Percentiles rank a stretch among this genome's conserved stretches.
These are phyloP conservation scores for Sporisorium exsertum DNA, from an alignment of 1,284 basidiomycete genomes.

Conservation along the genomic window DNA sequence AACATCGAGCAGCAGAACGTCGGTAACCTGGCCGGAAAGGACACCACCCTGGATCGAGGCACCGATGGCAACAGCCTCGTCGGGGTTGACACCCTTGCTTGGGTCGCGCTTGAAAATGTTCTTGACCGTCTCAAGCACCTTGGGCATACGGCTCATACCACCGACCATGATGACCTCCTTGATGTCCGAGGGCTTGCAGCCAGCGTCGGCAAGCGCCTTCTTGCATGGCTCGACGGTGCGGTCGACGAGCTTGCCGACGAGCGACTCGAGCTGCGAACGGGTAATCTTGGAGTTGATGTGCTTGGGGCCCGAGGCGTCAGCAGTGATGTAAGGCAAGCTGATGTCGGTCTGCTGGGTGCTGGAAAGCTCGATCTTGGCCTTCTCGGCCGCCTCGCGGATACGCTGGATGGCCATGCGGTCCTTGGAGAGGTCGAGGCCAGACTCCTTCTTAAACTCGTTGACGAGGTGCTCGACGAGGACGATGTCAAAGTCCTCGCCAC, in stretches of 20 bases:
- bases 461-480: constrained; percentile 70
- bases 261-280: no score
- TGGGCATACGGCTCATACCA: constrained; percentile 98
- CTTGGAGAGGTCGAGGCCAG: constrained; percentile 79
- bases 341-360: no score
- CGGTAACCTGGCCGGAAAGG: constrained; percentile 82
- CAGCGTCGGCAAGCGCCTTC: constrained; percentile 97
- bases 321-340: no score
- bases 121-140: constrained; percentile 91
- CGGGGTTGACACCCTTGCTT: constrained; percentile 92
- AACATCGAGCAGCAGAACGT: constrained; percentile 94
- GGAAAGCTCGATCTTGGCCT: no score
- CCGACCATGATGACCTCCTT: constrained; percentile 97
- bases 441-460: constrained; percentile 70
- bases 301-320: no score
- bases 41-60: constrained; percentile 98
- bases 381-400: no score
- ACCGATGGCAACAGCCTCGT: constrained; percentile 82
- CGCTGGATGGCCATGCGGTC: no score
- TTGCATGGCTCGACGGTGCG: constrained; percentile 86
- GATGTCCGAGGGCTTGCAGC: constrained; percentile 95
- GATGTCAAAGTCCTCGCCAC: constrained; percentile 99
- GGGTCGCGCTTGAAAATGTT: constrained; percentile 95
- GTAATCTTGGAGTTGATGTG: no score
- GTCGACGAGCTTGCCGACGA: no score